Conservation (phyloP, 768 basidiomycete species). For the Suillus paluster region DNA sequence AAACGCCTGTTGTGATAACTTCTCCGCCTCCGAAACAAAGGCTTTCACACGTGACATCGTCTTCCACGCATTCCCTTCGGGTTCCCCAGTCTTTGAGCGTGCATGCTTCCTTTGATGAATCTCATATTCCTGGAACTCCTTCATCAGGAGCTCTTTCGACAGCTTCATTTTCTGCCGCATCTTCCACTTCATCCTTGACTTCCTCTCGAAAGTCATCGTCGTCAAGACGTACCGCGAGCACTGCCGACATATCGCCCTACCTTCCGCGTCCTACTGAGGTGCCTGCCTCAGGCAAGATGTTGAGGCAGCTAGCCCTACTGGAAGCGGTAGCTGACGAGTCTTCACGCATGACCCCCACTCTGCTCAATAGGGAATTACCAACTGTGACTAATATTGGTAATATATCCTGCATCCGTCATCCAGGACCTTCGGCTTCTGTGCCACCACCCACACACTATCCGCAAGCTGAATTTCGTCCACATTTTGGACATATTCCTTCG, state of each 20-base stretch:
- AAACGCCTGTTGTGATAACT: conserved; percentile 13
- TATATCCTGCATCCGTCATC: conserved; percentile 13
- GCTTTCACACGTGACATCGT: conserved; percentile 13
- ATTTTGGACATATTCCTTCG: conserved; percentile 39
- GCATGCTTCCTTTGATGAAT: conserved; percentile 6
- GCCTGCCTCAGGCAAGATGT: conserved; percentile 60
- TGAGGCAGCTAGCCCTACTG: conserved; percentile 72
- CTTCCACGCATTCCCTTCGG: neutral
- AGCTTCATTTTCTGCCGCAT: conserved; percentile 8
- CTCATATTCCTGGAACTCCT: conserved; percentile 9
- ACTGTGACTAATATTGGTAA: neutral
- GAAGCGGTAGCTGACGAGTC: conserved; percentile 79
- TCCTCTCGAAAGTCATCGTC: conserved; percentile 24
- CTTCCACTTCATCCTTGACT: conserved; percentile 18
- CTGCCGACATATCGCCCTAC: conserved; percentile 74
- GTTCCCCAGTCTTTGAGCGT: conserved; percentile 4
- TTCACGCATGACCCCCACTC: conserved; percentile 57
- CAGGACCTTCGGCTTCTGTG: conserved; percentile 32
- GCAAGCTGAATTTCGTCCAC: conserved; percentile 28
- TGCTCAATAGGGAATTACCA: conserved; percentile 31
- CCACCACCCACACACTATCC: conserved; percentile 25
- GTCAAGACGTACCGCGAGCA: conserved; percentile 47
- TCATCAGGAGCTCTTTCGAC: conserved; percentile 13
- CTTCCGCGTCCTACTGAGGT: conserved; percentile 57
- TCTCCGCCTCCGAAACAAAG: conserved; percentile 12